phyloP scores from a whole-genome alignment of 2,329 filamentous ascomycete genomes.

The Colletotrichum karsti region DNA sequence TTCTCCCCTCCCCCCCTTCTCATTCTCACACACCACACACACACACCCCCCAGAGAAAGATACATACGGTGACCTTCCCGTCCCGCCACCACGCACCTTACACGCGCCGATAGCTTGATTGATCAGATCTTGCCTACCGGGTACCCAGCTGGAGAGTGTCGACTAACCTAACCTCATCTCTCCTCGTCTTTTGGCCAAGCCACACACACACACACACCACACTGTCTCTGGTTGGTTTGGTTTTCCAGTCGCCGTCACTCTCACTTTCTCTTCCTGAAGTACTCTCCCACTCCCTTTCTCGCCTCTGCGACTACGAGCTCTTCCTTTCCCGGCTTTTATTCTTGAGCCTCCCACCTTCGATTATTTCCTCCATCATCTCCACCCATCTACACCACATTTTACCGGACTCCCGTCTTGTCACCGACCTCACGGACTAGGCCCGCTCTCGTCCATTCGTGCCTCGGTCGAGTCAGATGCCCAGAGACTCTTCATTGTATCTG shows the following conservation, averaged over 20 bases:
- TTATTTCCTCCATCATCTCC: slow-evolving; percentile 21
- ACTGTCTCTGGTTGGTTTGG: slow-evolving; percentile 19
- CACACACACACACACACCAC: slow-evolving; percentile 28
- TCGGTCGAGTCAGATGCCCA: slow-evolving; percentile 31
- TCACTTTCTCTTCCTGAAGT: background rate
- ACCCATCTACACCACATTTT: slow-evolving; percentile 23
- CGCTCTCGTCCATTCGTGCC: slow-evolving; percentile 14
- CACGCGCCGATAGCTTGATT: slow-evolving; percentile 33
- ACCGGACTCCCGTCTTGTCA: slow-evolving; percentile 27
- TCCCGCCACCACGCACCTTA: slow-evolving; percentile 30
- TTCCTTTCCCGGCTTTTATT: slow-evolving; percentile 27
- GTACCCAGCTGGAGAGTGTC: slow-evolving; percentile 26
- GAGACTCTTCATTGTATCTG: slow-evolving; percentile 29
- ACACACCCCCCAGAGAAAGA: slow-evolving; percentile 3
- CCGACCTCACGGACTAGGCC: slow-evolving; percentile 25
- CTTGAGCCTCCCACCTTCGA: slow-evolving; percentile 21
- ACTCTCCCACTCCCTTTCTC: background rate
- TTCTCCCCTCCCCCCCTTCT: background rate
- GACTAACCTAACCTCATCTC: slow-evolving; percentile 24
- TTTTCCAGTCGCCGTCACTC: slow-evolving; percentile 13
- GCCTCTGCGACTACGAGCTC: background rate
- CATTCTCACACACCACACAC: background rate
- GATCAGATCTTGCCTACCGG: slow-evolving; percentile 31
- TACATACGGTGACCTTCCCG: slow-evolving; percentile 29
- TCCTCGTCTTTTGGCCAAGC: slow-evolving; percentile 26